Percentiles rank a stretch among this genome's conserved stretches.
phyloP scores from a whole-genome alignment of 2,329 filamentous ascomycete species.

The Alternaria consortialis region DNA sequence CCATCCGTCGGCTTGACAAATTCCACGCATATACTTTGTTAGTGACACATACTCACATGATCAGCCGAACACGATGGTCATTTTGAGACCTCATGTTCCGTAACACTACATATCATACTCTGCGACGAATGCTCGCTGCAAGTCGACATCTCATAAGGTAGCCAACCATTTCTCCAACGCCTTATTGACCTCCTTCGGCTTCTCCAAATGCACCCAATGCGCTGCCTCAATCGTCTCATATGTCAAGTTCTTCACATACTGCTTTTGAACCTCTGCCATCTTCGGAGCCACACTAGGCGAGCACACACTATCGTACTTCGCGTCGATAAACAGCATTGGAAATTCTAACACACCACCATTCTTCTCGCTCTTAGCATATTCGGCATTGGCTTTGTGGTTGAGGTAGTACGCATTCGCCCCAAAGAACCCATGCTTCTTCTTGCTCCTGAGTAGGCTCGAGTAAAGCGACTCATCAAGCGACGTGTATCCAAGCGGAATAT shows the following conservation, averaged over 20 bases:
- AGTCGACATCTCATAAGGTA: conserved; percentile 1
- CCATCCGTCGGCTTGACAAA: too few species aligned
- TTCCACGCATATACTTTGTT: too few species aligned
- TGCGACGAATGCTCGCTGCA: too few species aligned
- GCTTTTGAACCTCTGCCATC: conserved; percentile 48
- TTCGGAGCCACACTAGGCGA: conserved; percentile 45
- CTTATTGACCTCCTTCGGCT: conserved; percentile 34
- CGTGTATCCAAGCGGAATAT: conserved; percentile 42
- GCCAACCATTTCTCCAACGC: conserved; percentile 36
- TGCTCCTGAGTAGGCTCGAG: conserved; percentile 42
- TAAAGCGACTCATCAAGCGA: conserved; percentile 42
- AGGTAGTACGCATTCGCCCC: conserved; percentile 54
- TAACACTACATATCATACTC: too few species aligned
- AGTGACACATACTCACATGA: too few species aligned
- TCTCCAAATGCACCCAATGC: conserved; percentile 44
- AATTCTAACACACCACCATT: conserved; percentile 47
- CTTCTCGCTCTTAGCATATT: conserved; percentile 53
- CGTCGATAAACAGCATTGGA: conserved; percentile 53
- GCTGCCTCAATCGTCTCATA: conserved; percentile 55
- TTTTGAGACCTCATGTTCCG: too few species aligned
- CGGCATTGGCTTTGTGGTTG: conserved; percentile 55
- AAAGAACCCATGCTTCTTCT: conserved; percentile 54
- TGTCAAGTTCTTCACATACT: conserved; percentile 51
- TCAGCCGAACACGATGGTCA: too few species aligned
- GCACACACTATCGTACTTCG: conserved; percentile 49